Percentiles rank a stretch among this genome's conserved stretches.
Evolutionary conservation across 768 basidiomycete species (phyloP).

Genomic region (Boletus rex-veris): DNA sequence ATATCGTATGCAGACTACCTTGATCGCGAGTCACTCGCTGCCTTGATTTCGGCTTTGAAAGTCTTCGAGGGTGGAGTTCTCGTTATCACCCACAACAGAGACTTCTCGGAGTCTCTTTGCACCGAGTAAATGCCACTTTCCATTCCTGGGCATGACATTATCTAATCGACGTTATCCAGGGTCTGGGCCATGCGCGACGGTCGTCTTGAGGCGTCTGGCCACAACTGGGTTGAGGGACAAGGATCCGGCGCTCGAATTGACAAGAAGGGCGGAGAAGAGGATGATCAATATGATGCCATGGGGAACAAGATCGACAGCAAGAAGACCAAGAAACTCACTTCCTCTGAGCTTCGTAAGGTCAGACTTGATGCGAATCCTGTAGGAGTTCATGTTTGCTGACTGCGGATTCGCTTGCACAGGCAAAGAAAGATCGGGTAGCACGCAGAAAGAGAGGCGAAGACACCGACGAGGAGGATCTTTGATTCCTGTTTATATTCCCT

Average conservation of each 20-base stretch:
- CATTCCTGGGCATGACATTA: background rate
- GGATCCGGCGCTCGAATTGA: constrained; percentile 93
- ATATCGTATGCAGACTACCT: constrained; percentile 71
- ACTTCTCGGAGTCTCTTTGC: constrained; percentile 99
- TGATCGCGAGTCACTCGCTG: constrained; percentile 98
- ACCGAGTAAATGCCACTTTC: constrained; percentile 50
- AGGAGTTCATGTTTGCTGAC: constrained; percentile 10
- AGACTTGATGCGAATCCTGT: constrained; percentile 11
- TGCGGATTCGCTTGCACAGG: constrained; percentile 21
- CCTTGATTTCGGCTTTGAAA: constrained; percentile 97
- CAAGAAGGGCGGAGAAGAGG: constrained; percentile 88
- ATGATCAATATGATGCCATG: constrained; percentile 93
- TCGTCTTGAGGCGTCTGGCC: constrained; percentile 91
- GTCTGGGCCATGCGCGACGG: constrained; percentile 99
- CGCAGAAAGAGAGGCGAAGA: constrained; percentile 86
- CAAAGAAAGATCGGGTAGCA: constrained; percentile 96
- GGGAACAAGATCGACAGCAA: constrained; percentile 91
- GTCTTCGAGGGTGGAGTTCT: constrained; percentile 98
- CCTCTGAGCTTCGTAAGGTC: constrained; percentile 80
- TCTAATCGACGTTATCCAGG: constrained; percentile 27
- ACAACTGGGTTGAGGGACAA: constrained; percentile 99
- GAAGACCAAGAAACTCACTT: constrained; percentile 84
- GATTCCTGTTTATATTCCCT: constrained; percentile 17
- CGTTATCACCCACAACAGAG: constrained; percentile 95
- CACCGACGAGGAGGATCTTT: constrained; percentile 48